phyloP scores from a whole-genome alignment of 805 yeast species.

The Wickerhamiella spandovensis region DNA sequence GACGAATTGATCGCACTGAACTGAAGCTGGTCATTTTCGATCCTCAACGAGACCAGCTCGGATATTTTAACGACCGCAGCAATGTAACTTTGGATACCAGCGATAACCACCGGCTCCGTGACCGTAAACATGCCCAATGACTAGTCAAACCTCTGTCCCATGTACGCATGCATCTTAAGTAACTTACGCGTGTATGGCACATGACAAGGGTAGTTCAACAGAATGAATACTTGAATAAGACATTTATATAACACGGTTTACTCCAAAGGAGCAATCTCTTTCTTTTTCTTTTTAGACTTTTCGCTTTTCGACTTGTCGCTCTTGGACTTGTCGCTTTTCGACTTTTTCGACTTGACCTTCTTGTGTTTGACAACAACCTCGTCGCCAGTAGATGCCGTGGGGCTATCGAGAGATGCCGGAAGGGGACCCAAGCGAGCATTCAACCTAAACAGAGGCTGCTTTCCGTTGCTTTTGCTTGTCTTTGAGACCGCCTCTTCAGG shows the following conservation, averaged over 20 bases:
- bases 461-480: not conserved
- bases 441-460: not conserved
- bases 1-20: conserved; percentile 13
- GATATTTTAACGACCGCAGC: not conserved
- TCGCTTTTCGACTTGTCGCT: not conserved
- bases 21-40: conserved; percentile 6
- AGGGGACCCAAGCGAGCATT: not conserved
- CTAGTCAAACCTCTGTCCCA: not conserved
- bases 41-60: conserved; percentile 3
- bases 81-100: not conserved
- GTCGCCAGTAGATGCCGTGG: conserved; percentile 28
- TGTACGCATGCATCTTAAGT: not conserved
- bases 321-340: not conserved
- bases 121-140: conserved; percentile 1
- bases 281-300: not conserved
- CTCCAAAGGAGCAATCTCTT: not conserved
- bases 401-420: not conserved
- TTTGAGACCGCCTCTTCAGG: not conserved
- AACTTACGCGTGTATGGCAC: not conserved
- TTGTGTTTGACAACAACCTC: conserved; percentile 29
- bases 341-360: not conserved
- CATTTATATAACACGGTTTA: not conserved
- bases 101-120: not conserved
- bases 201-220: too few species aligned
- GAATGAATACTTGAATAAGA: too few species aligned